phyloP scores from a whole-genome alignment of 345 rosid species.

The Salix dunnii region DNA sequence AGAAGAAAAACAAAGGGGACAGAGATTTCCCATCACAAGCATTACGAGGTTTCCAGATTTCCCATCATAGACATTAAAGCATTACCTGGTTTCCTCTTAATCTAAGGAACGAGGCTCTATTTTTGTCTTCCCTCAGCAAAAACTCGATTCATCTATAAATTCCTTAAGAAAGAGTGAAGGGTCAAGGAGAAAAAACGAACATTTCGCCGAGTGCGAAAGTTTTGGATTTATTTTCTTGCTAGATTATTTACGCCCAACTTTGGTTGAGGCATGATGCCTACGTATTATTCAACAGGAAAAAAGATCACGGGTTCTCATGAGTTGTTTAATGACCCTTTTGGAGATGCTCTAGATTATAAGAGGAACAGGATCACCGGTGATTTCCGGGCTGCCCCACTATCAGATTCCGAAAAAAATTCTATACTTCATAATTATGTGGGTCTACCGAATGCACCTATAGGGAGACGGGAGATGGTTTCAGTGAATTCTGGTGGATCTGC shows the following conservation, averaged over 20 bases:
- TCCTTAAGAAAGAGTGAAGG: neutral
- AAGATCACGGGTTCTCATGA: slow-evolving; percentile 20
- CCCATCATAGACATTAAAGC: neutral
- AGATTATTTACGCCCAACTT: neutral
- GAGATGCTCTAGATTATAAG: slow-evolving; percentile 16
- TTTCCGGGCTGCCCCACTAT: slow-evolving; percentile 2
- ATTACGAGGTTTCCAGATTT: neutral
- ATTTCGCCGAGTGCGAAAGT: slow-evolving; percentile 3
- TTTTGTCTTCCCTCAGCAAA: neutral
- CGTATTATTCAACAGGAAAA: neutral
- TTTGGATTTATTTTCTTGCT: neutral
- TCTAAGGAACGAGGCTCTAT: slow-evolving; percentile 12
- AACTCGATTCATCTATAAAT: neutral
- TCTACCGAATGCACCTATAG: slow-evolving; percentile 25
- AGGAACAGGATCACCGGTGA: neutral
- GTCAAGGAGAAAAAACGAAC: neutral
- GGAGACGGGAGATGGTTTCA: slow-evolving; percentile 55
- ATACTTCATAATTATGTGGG: neutral
- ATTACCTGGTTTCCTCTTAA: neutral
- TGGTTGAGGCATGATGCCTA: neutral
- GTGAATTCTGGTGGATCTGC: slow-evolving; percentile 73
- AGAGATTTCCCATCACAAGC: too few species aligned
- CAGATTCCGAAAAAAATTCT: neutral
- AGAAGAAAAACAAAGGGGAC: too few species aligned
- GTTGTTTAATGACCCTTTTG: slow-evolving; percentile 25